A percentile compares a stretch with the other conserved stretches of the same genome.
phyloP scores from a whole-genome alignment of 2,329 filamentous ascomycete species.

The Trichoderma oligosporum region DNA sequence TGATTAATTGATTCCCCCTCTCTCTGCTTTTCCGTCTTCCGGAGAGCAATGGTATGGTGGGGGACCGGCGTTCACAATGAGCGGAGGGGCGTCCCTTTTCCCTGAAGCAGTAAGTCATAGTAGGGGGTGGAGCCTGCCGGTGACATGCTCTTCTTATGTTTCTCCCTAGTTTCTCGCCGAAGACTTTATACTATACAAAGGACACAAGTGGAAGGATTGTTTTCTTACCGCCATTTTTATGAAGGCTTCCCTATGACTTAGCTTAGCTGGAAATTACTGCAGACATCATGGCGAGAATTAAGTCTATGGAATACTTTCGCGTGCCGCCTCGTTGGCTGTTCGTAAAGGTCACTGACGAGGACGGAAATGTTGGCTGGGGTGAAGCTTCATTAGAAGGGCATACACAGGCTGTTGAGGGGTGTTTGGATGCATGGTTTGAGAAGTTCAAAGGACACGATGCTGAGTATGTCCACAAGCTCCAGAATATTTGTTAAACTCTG shows the following conservation, averaged over 20 bases:
- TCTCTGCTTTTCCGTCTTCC: conserved; percentile 13
- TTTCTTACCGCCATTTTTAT: background rate
- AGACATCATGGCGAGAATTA: conserved; percentile 32
- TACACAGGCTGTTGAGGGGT: conserved; percentile 69
- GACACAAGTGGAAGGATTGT: background rate
- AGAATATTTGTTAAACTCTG: background rate
- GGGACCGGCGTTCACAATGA: background rate
- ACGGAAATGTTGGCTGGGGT: conserved; percentile 65
- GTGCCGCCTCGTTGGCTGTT: conserved; percentile 74
- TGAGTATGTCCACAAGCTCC: conserved; percentile 47
- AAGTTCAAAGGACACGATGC: conserved; percentile 65
- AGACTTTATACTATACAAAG: conserved; percentile 5
- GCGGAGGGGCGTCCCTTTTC: background rate
- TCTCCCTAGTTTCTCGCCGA: conserved; percentile 14
- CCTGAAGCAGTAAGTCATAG: conserved; percentile 3
- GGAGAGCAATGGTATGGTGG: background rate
- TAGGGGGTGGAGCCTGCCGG: conserved; percentile 1
- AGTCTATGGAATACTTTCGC: conserved; percentile 65
- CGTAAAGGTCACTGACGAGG: conserved; percentile 69
- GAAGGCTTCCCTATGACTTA: background rate
- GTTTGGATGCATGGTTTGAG: conserved; percentile 62
- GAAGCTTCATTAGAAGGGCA: conserved; percentile 73
- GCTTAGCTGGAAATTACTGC: background rate
- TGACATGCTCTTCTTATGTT: conserved; percentile 4
- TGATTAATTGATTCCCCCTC: background rate